Evolutionary conservation across 805 yeast genomes (phyloP).

Genomic region (Teunomyces pallodes): DNA sequence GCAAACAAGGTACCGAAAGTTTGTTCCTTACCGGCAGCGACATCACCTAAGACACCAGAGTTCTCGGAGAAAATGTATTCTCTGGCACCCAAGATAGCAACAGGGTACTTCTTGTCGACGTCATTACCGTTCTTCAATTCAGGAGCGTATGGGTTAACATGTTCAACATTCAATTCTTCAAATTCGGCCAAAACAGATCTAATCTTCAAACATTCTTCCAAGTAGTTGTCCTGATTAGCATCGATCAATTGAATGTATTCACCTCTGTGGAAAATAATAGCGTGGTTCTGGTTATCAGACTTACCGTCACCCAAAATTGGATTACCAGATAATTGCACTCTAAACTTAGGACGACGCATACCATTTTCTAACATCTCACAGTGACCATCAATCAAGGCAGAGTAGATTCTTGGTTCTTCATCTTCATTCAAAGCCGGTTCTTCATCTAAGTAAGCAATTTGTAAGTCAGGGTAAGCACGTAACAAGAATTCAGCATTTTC

Average conservation of each 20-base stretch:
- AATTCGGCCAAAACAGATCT: slow-evolving; percentile 81
- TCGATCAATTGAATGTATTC: slow-evolving; percentile 82
- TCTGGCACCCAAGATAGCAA: slow-evolving; percentile 84
- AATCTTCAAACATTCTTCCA: slow-evolving; percentile 82
- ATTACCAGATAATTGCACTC: slow-evolving; percentile 77
- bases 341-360: slow-evolving; percentile 67
- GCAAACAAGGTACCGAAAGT: slow-evolving; percentile 85
- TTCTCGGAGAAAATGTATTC: slow-evolving; percentile 86
- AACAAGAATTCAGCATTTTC: slow-evolving; percentile 79
- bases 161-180: slow-evolving; percentile 73
- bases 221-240: slow-evolving; percentile 83
- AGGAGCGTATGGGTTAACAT: slow-evolving; percentile 80
- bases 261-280: slow-evolving; percentile 77
- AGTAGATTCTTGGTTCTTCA: slow-evolving; percentile 68
- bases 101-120: slow-evolving; percentile 52
- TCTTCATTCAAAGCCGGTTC: slow-evolving; percentile 75
- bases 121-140: slow-evolving; percentile 57
- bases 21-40: slow-evolving; percentile 89
- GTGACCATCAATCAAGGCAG: slow-evolving; percentile 78
- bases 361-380: slow-evolving; percentile 63
- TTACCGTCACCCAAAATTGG: slow-evolving; percentile 88
- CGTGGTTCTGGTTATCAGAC: slow-evolving; percentile 83
- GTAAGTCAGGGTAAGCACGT: slow-evolving; percentile 81
- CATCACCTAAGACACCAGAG: slow-evolving; percentile 82
- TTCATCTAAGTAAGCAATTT: slow-evolving; percentile 92